Conservation (phyloP, 78 protist genomes). For the Cavenderia fasciculata region DNA sequence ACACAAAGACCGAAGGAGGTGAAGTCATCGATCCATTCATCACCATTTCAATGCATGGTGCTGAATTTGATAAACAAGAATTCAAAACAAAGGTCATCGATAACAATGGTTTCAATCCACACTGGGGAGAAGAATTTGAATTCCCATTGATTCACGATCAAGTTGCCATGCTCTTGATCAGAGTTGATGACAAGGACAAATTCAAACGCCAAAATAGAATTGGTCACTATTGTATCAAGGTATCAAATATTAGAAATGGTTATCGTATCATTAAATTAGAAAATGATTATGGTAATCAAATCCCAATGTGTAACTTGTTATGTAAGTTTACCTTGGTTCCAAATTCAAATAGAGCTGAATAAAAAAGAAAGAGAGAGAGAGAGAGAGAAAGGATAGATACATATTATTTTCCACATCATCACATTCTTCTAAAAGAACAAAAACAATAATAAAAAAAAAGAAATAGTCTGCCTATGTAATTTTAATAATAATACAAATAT, state of each 20-base stretch:
- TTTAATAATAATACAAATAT: too few species aligned
- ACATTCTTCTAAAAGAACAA: too few species aligned
- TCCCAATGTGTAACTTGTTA: slow-evolving; percentile 48
- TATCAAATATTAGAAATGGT: slow-evolving; percentile 53
- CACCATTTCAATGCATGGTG: slow-evolving; percentile 55
- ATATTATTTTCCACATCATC: too few species aligned
- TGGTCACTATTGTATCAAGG: slow-evolving; percentile 49
- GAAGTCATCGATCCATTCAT: slow-evolving; percentile 79
- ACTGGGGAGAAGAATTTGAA: slow-evolving; percentile 70
- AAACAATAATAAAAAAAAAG: too few species aligned
- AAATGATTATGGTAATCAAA: slow-evolving; percentile 20
- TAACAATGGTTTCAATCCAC: slow-evolving; percentile 83
- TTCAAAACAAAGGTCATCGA: slow-evolving; percentile 35
- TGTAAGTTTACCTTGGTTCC: slow-evolving; percentile 32
- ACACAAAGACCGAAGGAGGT: slow-evolving; percentile 31
- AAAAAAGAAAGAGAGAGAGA: too few species aligned
- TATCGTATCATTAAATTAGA: slow-evolving; percentile 26
- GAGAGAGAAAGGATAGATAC: too few species aligned
- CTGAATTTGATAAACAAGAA: slow-evolving; percentile 4
- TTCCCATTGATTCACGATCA: slow-evolving; percentile 50
- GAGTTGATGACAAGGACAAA: slow-evolving; percentile 58
- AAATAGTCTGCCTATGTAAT: too few species aligned
- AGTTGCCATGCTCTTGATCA: slow-evolving; percentile 49
- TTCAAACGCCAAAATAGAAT: slow-evolving; percentile 55
- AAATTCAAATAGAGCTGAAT: too few species aligned